A percentile compares a stretch with the other conserved stretches of the same genome.
Conservation (phyloP, 2,329 filamentous ascomycete genomes). For the Colletotrichum sp. region DNA sequence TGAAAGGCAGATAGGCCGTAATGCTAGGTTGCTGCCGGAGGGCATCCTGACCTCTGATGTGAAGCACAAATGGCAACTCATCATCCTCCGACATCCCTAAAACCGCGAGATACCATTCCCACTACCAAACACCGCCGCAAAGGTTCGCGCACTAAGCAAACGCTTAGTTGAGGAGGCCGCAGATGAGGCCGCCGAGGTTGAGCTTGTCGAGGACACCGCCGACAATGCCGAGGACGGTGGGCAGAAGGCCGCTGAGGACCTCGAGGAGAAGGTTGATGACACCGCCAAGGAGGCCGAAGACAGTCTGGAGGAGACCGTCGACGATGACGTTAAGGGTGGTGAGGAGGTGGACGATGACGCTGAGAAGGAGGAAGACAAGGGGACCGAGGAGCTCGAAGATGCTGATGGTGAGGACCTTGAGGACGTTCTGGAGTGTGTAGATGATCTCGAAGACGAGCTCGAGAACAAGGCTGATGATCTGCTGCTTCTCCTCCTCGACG, state of each 20-base stretch:
- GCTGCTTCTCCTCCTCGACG: constrained; percentile 13
- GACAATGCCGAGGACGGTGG: constrained; percentile 1
- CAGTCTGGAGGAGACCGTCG: constrained; percentile 4
- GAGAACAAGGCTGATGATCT: constrained; percentile 4
- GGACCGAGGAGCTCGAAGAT: constrained; percentile 19
- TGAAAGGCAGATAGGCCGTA: neutral
- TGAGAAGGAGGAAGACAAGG: constrained; percentile 9
- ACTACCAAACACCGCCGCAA: neutral
- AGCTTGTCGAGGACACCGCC: constrained; percentile 6
- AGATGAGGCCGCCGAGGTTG: constrained; percentile 4
- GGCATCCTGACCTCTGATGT: neutral
- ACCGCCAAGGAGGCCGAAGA: neutral
- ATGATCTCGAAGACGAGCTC: constrained; percentile 13
- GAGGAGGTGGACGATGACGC: constrained; percentile 8
- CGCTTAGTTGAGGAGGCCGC: constrained; percentile 1
- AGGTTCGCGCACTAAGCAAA: neutral
- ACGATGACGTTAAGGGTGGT: constrained; percentile 6
- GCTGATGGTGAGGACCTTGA: constrained; percentile 9
- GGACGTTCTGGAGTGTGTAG: constrained; percentile 2
- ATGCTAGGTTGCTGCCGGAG: neutral
- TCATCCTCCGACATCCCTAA: neutral
- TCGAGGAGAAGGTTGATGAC: constrained; percentile 3
- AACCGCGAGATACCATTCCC: neutral
- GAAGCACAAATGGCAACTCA: neutral
- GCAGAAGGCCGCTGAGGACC: constrained; percentile 15